Evolutionary conservation across 306 rosid genomes (phyloP), one percentile per base, ranked within the genome.

Genomic region (Prosopis cineraria): DNA sequence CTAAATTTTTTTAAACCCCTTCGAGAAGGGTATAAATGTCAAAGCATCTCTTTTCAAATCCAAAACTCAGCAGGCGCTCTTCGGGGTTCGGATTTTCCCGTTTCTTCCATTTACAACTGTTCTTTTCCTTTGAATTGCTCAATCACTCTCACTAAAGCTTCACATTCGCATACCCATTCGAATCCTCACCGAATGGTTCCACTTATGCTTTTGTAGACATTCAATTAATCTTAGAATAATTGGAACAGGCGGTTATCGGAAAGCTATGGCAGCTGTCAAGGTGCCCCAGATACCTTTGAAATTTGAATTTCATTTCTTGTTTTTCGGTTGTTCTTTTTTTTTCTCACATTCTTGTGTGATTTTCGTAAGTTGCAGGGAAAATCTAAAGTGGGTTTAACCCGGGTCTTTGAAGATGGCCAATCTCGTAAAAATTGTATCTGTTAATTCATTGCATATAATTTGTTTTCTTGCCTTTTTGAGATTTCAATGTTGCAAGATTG

Each of bases 351-450:
- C 36, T 82, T 66, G 40, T 48, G 48, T 56, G 39, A 24, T 70
- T 80, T 75, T 74, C 75, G 22, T 45, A 41, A 64, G 67, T 52
- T 80, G 27, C 78, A 90, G 96, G 85, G 76, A 47, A 86, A 87
- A 73, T 72, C 85, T 47, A 74, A 82, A 63, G 37, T 77, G 22
- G 87, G 60, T 7, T 58, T 72, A 62, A 81, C 84, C 11, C 80
- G 75, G 74, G 79, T 71, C 17, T 76, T 84, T 27, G 79, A 72
- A 30, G 89, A 75, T 45, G 84, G 60, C 41, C 87, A 22, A 69
- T 67, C 85, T 37, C 85, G 80, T 58, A 76, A 73, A 47, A 75
- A 69, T 68, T 90, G 92, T 83, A 78, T 47, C 6, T 62, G 65
- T 36, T 70, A 4, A 3, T 24, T 52, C 39, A 3, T 7, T 64